Conservation (phyloP, 2,329 filamentous ascomycete genomes). For the Pseudogymnoascus sp. region DNA sequence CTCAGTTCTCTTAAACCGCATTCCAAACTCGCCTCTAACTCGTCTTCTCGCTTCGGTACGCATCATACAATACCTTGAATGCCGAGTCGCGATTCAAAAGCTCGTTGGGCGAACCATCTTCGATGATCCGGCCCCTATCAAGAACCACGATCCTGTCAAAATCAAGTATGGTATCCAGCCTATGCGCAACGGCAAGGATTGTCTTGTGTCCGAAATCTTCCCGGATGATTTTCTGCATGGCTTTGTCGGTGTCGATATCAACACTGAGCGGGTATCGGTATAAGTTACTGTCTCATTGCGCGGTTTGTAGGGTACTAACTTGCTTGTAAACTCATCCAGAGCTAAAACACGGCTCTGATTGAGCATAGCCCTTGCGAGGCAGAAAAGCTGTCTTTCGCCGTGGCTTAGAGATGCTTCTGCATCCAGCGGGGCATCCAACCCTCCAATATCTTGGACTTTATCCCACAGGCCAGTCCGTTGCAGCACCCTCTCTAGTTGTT, state of each 20-base stretch:
- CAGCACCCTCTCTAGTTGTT: not conserved
- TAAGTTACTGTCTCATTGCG: not conserved
- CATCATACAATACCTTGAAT: slow-evolving; percentile 14
- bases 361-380: slow-evolving; percentile 51
- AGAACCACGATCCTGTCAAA: slow-evolving; percentile 44
- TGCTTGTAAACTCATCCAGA: slow-evolving; percentile 11
- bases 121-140: slow-evolving; percentile 53
- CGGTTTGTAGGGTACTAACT: not conserved
- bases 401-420: slow-evolving; percentile 31
- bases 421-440: slow-evolving; percentile 31
- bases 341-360: slow-evolving; percentile 20
- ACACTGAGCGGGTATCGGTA: slow-evolving; percentile 33
- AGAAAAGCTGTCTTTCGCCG: slow-evolving; percentile 58
- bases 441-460: slow-evolving; percentile 16
- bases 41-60: not conserved
- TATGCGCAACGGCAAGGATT: slow-evolving; percentile 35
- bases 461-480: slow-evolving; percentile 14
- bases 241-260: slow-evolving; percentile 47
- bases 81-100: slow-evolving; percentile 40
- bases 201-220: slow-evolving; percentile 46
- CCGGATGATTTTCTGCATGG: slow-evolving; percentile 47
- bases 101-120: slow-evolving; percentile 77
- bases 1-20: not conserved
- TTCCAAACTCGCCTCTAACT: not conserved
- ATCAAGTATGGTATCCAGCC: slow-evolving; percentile 37